These are phyloP conservation scores for Plantago coronopus DNA, from an alignment of 305 asterid species.

Conservation along the genomic window DNA sequence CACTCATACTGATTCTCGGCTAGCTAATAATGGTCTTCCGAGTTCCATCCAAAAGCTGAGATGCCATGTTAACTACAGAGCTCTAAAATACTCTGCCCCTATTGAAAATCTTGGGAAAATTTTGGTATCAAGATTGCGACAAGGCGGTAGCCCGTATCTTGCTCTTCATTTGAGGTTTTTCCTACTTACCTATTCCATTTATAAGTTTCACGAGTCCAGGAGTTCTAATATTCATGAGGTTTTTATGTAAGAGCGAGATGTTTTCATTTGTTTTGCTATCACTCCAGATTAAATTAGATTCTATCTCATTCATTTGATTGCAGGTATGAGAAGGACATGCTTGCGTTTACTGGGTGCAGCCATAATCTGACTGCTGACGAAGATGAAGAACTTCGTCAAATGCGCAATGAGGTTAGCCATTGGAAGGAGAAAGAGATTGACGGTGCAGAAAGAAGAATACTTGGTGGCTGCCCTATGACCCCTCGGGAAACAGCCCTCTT, in stretches of 20 bases:
- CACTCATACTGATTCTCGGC: slow-evolving; percentile 91
- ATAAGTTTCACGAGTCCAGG: slow-evolving; percentile 11
- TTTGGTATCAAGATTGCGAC: slow-evolving; percentile 73
- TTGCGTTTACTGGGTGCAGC: slow-evolving; percentile 98
- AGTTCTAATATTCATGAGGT: not conserved
- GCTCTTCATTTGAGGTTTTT: slow-evolving; percentile 89
- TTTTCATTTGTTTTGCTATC: no score
- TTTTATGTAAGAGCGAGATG: not conserved
- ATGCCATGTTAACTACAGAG: slow-evolving; percentile 88
- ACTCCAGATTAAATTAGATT: not conserved
- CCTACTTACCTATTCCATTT: slow-evolving; percentile 8
- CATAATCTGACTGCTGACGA: slow-evolving; percentile 84
- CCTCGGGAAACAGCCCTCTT: slow-evolving; percentile 92
- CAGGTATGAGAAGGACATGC: slow-evolving; percentile 99
- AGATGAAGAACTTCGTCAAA: slow-evolving; percentile 71
- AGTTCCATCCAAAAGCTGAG: slow-evolving; percentile 80
- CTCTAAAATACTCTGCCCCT: slow-evolving; percentile 67
- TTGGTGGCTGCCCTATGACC: slow-evolving; percentile 94
- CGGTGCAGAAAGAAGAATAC: slow-evolving; percentile 65
- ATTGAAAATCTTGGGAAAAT: slow-evolving; percentile 69
- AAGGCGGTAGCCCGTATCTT: slow-evolving; percentile 60
- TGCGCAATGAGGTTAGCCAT: slow-evolving; percentile 89
- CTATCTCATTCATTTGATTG: slow-evolving; percentile 26
- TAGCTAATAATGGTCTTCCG: slow-evolving; percentile 85
- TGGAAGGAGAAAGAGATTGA: slow-evolving; percentile 99